Conservation (phyloP, 331 rosid genomes). For the Cucumis variabilis region DNA sequence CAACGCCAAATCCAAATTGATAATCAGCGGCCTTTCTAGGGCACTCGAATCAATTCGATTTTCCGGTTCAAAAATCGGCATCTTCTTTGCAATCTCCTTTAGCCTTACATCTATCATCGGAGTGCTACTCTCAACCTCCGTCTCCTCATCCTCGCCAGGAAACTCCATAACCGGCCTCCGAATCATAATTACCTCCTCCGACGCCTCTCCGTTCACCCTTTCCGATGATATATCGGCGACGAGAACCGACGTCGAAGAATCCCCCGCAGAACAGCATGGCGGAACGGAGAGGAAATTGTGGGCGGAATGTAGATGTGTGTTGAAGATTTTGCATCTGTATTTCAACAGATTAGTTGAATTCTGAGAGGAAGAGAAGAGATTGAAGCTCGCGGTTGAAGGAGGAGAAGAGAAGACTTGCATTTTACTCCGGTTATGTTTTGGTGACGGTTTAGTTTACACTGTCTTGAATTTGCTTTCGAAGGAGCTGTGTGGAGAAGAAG, state of each 20-base stretch:
- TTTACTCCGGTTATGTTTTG: slow-evolving; percentile 33
- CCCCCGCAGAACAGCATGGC: slow-evolving; percentile 60
- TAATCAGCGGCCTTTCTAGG: slow-evolving; percentile 62
- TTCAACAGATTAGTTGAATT: slow-evolving; percentile 49
- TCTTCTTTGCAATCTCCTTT: slow-evolving; percentile 71
- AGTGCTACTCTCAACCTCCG: slow-evolving; percentile 31
- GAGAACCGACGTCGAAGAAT: slow-evolving; percentile 52
- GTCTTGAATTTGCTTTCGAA: slow-evolving; percentile 37
- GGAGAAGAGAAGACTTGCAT: slow-evolving; percentile 48
- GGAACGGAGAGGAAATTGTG: slow-evolving; percentile 38
- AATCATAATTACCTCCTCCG: slow-evolving; percentile 52
- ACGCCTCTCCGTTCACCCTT: not conserved
- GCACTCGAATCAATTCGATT: slow-evolving; percentile 47
- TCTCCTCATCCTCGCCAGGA: slow-evolving; percentile 36
- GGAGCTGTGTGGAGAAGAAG: slow-evolving; percentile 47
- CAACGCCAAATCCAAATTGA: slow-evolving; percentile 90
- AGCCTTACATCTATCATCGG: slow-evolving; percentile 62
- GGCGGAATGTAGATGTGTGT: slow-evolving; percentile 48
- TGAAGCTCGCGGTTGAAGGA: slow-evolving; percentile 55
- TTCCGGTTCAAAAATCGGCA: slow-evolving; percentile 80
- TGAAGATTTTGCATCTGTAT: slow-evolving; percentile 52
- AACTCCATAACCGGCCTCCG: slow-evolving; percentile 84
- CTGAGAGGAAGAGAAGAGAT: slow-evolving; percentile 61
- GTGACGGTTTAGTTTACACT: slow-evolving; percentile 52
- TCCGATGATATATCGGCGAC: slow-evolving; percentile 28